A percentile compares a stretch with the other conserved stretches of the same genome.
These are phyloP conservation scores for Starmerella gropengiesseri DNA, from an alignment of 805 yeast genomes.

Conservation along the genomic window DNA sequence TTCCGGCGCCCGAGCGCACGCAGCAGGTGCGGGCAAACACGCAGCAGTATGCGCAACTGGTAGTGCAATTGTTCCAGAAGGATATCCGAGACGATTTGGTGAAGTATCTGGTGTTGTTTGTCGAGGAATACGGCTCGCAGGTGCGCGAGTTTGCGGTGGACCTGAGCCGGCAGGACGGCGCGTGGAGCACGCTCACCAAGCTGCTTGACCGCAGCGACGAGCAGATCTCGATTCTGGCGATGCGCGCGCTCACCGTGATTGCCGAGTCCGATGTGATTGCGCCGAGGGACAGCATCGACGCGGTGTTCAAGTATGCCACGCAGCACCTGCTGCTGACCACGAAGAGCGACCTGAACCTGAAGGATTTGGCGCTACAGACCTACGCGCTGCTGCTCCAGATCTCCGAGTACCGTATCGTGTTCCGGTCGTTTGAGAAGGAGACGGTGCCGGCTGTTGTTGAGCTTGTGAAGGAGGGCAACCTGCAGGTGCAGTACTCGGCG, in stretches of 20 bases:
- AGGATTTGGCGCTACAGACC: conserved; percentile 54
- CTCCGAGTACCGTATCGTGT: conserved; percentile 43
- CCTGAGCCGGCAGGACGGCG: conserved; percentile 36
- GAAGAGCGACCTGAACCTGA: conserved; percentile 37
- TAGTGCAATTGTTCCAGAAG: conserved; percentile 45
- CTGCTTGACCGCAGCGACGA: conserved; percentile 46
- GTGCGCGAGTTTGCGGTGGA: conserved; percentile 28
- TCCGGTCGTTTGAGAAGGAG: conserved; percentile 37
- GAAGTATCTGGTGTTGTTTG: conserved; percentile 50
- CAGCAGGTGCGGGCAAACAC: conserved; percentile 32
- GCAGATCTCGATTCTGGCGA: conserved; percentile 39
- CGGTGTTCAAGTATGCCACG: conserved; percentile 29
- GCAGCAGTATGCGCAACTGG: conserved; percentile 43
- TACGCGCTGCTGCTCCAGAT: conserved; percentile 49
- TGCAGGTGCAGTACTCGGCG: conserved; percentile 76
- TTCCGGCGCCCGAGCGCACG: conserved; percentile 28
- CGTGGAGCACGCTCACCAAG: conserved; percentile 35
- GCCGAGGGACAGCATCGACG: conserved; percentile 30
- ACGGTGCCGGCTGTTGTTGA: conserved; percentile 42
- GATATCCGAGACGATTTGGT: conserved; percentile 51
- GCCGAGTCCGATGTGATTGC: conserved; percentile 22
- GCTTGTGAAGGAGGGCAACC: conserved; percentile 33
- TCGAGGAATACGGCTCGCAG: conserved; percentile 41
- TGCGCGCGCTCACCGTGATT: conserved; percentile 23
- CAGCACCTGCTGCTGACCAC: conserved; percentile 28